Evolutionary conservation across 257 asterid genomes (phyloP).

Genomic region (Schizonepeta tenuifolia): DNA sequence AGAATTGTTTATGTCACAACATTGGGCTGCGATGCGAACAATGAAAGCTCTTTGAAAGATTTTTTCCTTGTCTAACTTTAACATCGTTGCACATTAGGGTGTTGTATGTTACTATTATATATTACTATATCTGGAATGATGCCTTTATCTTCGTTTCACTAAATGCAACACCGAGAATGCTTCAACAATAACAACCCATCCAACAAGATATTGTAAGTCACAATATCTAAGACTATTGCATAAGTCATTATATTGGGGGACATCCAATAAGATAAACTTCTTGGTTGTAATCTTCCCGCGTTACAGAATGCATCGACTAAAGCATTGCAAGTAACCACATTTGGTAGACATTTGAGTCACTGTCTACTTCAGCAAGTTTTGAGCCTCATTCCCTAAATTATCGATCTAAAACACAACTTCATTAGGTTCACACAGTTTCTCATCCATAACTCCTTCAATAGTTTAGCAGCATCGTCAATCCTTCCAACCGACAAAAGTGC

Average conservation of each 20-base stretch:
- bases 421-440: not conserved
- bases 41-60: not conserved
- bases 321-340: not conserved
- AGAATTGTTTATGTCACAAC: not conserved
- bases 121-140: not conserved
- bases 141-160: not conserved
- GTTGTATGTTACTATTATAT: no score
- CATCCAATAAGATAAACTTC: no score
- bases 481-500: not conserved
- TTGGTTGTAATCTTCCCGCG: no score
- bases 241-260: not conserved
- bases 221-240: not conserved
- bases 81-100: not conserved
- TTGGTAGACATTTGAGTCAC: not conserved
- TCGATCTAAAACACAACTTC: no score
- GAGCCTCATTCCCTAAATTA: no score
- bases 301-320: not conserved
- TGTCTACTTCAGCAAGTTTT: not conserved
- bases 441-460: not conserved
- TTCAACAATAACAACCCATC: not conserved
- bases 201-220: not conserved
- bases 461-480: not conserved
- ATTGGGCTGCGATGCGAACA: not conserved
- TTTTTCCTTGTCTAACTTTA: not conserved
- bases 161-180: not conserved